Evolutionary conservation across 495 filamentous ascomycete genomes (phyloP).

Genomic region (Talaromyces wortmannii): DNA sequence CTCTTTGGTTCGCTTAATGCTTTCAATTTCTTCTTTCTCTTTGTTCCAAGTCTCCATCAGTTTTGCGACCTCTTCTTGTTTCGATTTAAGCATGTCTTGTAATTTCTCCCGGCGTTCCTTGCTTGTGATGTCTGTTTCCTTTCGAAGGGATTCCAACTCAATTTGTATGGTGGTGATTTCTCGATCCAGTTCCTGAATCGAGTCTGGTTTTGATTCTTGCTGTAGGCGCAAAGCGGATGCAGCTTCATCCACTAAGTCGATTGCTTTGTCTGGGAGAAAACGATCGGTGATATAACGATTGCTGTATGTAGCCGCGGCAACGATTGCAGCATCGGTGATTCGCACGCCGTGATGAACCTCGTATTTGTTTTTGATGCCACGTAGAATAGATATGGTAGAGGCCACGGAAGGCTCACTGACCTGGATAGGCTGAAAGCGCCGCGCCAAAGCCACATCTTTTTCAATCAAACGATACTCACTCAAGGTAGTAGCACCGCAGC

Average conservation of each 20-base stretch:
- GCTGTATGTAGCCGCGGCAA: slow-evolving; percentile 84
- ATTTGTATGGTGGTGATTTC: slow-evolving; percentile 97
- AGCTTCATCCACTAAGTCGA: slow-evolving; percentile 94
- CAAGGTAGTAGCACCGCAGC: slow-evolving; percentile 89
- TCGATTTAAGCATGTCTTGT: slow-evolving; percentile 63
- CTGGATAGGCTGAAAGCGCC: slow-evolving; percentile 88
- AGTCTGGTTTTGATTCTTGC: slow-evolving; percentile 94
- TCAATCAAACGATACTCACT: slow-evolving; percentile 90
- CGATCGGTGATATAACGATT: slow-evolving; percentile 97
- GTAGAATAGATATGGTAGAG: slow-evolving; percentile 91
- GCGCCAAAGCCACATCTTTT: slow-evolving; percentile 89
- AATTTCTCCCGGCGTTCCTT: slow-evolving; percentile 84
- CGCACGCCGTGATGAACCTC: slow-evolving; percentile 91
- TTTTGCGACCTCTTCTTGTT: slow-evolving; percentile 58
- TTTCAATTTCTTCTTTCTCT: slow-evolving; percentile 76
- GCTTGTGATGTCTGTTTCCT: slow-evolving; percentile 85
- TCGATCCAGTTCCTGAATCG: slow-evolving; percentile 83
- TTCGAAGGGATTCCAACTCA: slow-evolving; percentile 89
- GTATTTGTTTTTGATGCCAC: slow-evolving; percentile 94
- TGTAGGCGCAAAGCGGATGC: slow-evolving; percentile 85
- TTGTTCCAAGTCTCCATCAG: slow-evolving; percentile 83
- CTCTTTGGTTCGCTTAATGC: slow-evolving; percentile 77
- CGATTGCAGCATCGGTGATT: slow-evolving; percentile 87
- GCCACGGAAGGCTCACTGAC: slow-evolving; percentile 84
- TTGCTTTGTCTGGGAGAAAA: slow-evolving; percentile 93